Percentiles rank a stretch among this genome's conserved stretches.
These are phyloP conservation scores for Trifolium repens DNA, from an alignment of 306 rosid genomes.

Conservation along the genomic window DNA sequence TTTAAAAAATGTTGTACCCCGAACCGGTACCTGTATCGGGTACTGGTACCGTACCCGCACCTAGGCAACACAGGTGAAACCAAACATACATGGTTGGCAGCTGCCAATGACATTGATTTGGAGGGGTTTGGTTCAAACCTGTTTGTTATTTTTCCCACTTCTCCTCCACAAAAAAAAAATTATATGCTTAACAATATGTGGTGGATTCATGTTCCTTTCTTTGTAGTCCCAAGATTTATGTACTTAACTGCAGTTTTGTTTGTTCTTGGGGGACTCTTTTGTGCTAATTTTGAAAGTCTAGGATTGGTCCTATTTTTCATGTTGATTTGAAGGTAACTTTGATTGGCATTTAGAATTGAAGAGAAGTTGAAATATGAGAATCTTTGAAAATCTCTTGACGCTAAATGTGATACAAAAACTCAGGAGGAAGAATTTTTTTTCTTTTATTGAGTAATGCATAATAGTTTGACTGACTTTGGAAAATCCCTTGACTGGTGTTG, in stretches of 20 bases:
- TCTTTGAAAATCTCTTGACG: slow-evolving; percentile 11
- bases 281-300: not conserved
- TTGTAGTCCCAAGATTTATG: not conserved
- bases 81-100: no score
- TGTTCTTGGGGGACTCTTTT: not conserved
- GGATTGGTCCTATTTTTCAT: not conserved
- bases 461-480: slow-evolving; percentile 4
- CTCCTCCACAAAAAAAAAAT: no score
- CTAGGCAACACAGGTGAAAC: no score
- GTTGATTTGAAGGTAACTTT: not conserved
- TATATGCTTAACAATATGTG: not conserved
- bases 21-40: no score
- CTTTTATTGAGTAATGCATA: not conserved
- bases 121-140: no score
- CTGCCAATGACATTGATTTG: no score
- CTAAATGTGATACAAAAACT: slow-evolving; percentile 2
- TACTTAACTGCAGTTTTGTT: slow-evolving; percentile 1
- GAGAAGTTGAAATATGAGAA: slow-evolving; percentile 3
- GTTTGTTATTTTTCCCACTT: no score
- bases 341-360: slow-evolving; percentile 1
- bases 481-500: slow-evolving; percentile 29
- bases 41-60: no score
- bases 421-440: not conserved
- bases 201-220: not conserved
- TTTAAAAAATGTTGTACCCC: no score